Base-by-base conservation (phyloP, 805 yeast species). In the Starmerella etchellsii region DNA sequence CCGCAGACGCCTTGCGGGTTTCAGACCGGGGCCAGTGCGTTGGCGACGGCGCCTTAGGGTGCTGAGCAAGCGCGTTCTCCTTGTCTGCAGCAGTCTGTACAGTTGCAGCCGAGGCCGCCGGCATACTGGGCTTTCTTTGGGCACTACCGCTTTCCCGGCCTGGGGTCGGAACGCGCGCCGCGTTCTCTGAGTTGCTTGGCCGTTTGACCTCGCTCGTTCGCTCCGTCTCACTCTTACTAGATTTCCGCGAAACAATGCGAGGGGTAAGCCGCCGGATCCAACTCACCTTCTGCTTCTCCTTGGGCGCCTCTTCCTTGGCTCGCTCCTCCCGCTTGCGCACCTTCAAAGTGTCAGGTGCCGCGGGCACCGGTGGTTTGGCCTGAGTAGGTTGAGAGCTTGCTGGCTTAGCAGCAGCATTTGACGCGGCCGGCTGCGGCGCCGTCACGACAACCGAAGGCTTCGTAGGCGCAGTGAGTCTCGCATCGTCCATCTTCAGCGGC, bases 261-360 rank as follows among this genome's bases (percentile, higher is more conserved):
- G 50, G 50, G 7, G 50, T 47, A 35, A 47, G 22, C 20, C 48
- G 33, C n/a, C 50, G 41, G n/a, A 47, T 47, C 50, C 50, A 47
- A 41, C 41, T 42, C 29, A 4, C 11, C 35, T 41, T 40, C 28
- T 31, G 23, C 34, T 42, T 45, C 13, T 44, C 39, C 21, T 16
- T 19, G 4, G 25, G 38, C 2, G 39, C 18, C 18, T 36, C 25
- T 4, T 6, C 24, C 15, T n/a, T 18, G 14, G n/a, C 25, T n/a
- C 30, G 26, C 10, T 21, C 35, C 6, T 30, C 36, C 3, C 39
- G 43, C 26, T 40, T 40, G 13, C 22, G 24, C 14, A 39, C 25
- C 21, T 15, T 32, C 13, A 39, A 10, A n/a, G 20, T 3, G 3
- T 15, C 27, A 21, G n/a, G 21, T 30, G 29, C 14, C 8, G 15